Conservation (phyloP, 2,329 filamentous ascomycete species). For the Talaromyces sp. region DNA sequence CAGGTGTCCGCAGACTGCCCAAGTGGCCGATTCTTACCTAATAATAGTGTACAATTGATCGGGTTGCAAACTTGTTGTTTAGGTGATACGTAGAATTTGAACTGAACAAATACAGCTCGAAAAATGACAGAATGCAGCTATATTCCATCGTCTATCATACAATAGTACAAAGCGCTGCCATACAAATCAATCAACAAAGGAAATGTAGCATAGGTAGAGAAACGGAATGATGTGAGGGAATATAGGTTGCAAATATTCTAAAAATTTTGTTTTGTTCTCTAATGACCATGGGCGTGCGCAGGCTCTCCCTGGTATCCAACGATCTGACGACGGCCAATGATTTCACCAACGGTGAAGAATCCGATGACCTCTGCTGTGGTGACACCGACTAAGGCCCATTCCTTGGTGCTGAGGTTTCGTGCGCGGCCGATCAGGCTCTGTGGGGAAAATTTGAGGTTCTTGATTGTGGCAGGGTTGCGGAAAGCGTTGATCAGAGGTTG, state of each 20-base stretch:
- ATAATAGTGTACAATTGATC: not conserved
- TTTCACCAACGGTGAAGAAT: constrained; percentile 98
- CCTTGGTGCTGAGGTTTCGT: constrained; percentile 67
- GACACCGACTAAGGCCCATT: constrained; percentile 71
- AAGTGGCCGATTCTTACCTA: not conserved
- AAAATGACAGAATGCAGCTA: constrained; percentile 40
- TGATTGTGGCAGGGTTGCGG: constrained; percentile 65
- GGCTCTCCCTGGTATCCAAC: constrained; percentile 80
- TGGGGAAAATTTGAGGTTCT: constrained; percentile 54
- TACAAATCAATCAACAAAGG: constrained; percentile 30
- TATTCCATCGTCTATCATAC: constrained; percentile 50
- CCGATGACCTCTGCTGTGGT: constrained; percentile 82
- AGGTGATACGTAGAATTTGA: not conserved
- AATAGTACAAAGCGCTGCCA: constrained; percentile 36
- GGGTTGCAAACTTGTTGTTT: not conserved
- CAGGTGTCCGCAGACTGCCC: too few relatives aligned
- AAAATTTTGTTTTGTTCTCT: constrained; percentile 19
- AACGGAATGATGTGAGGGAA: constrained; percentile 22
- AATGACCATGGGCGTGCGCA: constrained; percentile 44
- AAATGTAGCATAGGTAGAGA: constrained; percentile 28
- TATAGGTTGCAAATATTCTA: constrained; percentile 22
- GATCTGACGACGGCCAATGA: constrained; percentile 92
- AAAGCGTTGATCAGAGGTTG: constrained; percentile 68
- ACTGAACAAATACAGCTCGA: not conserved
- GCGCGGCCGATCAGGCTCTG: constrained; percentile 54